These are phyloP conservation scores for Logfia minima DNA, from an alignment of 129 eudicot genomes.

Conservation along the genomic window DNA sequence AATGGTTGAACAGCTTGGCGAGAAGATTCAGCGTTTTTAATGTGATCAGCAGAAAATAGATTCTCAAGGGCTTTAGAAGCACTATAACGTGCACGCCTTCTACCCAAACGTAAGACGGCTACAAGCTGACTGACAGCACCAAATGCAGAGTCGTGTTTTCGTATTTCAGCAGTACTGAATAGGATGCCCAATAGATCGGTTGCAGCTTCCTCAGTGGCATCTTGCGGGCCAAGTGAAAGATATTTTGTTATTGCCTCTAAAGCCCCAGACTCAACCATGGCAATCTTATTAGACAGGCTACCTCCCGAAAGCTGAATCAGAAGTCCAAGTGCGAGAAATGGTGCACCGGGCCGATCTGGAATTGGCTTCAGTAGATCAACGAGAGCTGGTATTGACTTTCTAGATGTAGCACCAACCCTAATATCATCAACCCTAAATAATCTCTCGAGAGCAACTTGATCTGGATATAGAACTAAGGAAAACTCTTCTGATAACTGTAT, in stretches of 20 bases:
- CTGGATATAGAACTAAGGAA: constrained; percentile 73
- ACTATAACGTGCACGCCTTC: constrained; percentile 95
- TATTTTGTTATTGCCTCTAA: constrained; percentile 93
- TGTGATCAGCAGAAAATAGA: constrained; percentile 92
- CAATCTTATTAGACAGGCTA: constrained; percentile 75
- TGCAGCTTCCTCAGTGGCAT: constrained; percentile 96
- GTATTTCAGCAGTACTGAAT: constrained; percentile 81
- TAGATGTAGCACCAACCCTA: constrained; percentile 86
- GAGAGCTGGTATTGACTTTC: constrained; percentile 95
- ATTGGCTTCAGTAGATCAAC: constrained; percentile 94
- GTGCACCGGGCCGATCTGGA: constrained; percentile 99
- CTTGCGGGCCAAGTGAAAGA: constrained; percentile 88
- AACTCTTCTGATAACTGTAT: constrained; percentile 77
- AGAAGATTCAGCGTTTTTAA: constrained; percentile 86
- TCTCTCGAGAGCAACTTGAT: constrained; percentile 89
- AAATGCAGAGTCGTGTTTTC: constrained; percentile 93
- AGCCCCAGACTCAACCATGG: constrained; percentile 97
- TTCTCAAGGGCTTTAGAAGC: constrained; percentile 96
- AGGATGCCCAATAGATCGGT: constrained; percentile 91
- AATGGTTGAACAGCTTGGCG: constrained; percentile 95
- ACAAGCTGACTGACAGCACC: constrained; percentile 94
- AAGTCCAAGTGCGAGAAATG: constrained; percentile 90
- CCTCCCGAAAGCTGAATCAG: constrained; percentile 83
- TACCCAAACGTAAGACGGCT: constrained; percentile 92
- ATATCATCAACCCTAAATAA: constrained; percentile 94